phyloP scores from a whole-genome alignment of 2,329 filamentous ascomycete species.

The Xylaria sp. region DNA sequence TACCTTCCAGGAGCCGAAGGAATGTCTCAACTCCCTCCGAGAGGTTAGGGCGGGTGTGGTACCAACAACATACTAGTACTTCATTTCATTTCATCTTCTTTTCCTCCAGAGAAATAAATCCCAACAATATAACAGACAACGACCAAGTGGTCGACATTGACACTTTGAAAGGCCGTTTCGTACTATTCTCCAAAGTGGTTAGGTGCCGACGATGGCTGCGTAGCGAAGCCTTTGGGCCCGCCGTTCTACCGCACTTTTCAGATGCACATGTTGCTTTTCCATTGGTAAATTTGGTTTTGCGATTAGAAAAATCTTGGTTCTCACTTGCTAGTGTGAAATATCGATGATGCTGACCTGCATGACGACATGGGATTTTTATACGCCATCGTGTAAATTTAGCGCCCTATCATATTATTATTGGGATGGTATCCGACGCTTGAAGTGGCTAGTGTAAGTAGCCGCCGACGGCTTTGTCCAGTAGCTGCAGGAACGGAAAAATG shows the following conservation, averaged over 20 bases:
- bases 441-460: no score
- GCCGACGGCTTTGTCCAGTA: background rate
- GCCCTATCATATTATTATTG: background rate
- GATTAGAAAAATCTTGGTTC: background rate
- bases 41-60: no score
- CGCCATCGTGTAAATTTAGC: background rate
- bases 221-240: no score
- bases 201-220: background rate
- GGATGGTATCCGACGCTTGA: background rate
- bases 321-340: background rate
- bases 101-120: background rate
- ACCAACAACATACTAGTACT: no score
- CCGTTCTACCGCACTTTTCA: no score
- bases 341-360: background rate
- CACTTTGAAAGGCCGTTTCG: no score
- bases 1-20: background rate
- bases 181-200: background rate
- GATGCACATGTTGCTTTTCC: no score
- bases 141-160: no score
- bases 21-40: background rate
- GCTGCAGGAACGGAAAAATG: constrained; percentile 9
- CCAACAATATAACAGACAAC: no score
- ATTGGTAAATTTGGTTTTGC: background rate
- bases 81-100: background rate
- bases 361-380: background rate